phyloP scores from a whole-genome alignment of 2,329 filamentous ascomycete genomes.

The Coleophoma eucalyptorum region DNA sequence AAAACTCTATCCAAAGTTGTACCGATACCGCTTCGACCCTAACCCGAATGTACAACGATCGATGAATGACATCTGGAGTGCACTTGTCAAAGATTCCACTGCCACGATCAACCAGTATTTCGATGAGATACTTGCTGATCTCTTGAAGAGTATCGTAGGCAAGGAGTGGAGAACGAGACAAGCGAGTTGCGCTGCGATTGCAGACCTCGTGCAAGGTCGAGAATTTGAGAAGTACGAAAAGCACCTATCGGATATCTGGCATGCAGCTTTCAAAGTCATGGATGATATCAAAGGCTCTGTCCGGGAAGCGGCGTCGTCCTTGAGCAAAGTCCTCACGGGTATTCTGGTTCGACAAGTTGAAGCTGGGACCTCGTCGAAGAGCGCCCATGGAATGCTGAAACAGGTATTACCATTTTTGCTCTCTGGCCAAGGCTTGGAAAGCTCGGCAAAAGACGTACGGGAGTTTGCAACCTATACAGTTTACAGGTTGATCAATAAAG shows the following conservation, averaged over 20 bases:
- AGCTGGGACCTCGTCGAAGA: slow-evolving; percentile 66
- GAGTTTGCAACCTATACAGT: slow-evolving; percentile 79
- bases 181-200: slow-evolving; percentile 86
- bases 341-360: slow-evolving; percentile 83
- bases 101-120: slow-evolving; percentile 77
- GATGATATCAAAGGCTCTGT: slow-evolving; percentile 96
- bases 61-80: slow-evolving; percentile 98
- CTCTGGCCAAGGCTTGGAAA: slow-evolving; percentile 85
- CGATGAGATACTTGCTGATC: slow-evolving; percentile 81
- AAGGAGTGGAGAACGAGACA: slow-evolving; percentile 93
- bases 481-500: slow-evolving; percentile 85
- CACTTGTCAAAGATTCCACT: slow-evolving; percentile 84
- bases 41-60: slow-evolving; percentile 89
- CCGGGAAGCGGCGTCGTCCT: slow-evolving; percentile 70
- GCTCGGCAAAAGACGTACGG: slow-evolving; percentile 82
- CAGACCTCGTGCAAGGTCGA: slow-evolving; percentile 81
- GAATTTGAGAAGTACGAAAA: slow-evolving; percentile 74
- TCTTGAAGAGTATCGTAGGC: slow-evolving; percentile 80
- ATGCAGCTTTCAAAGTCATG: slow-evolving; percentile 80
- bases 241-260: slow-evolving; percentile 83
- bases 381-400: slow-evolving; percentile 75
- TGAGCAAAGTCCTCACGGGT: slow-evolving; percentile 82
- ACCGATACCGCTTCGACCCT: slow-evolving; percentile 90
- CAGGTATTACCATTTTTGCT: slow-evolving; percentile 88
- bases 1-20: slow-evolving; percentile 93